Evolutionary conservation across 352 stramenopile genomes (phyloP).

Genomic region (Globisporangium lucens): DNA sequence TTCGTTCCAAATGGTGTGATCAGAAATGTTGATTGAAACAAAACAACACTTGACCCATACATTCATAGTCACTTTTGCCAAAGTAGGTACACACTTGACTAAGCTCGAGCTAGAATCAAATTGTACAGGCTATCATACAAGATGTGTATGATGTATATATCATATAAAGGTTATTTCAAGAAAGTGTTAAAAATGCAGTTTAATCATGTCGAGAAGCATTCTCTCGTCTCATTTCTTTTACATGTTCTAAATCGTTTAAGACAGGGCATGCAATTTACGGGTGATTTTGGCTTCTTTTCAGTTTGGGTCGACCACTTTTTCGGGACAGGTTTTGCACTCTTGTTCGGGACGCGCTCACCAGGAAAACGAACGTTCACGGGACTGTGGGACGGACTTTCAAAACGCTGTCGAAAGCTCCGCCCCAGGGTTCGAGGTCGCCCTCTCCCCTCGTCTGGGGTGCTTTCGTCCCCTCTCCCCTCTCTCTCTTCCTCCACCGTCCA

Average conservation of each 20-base stretch:
- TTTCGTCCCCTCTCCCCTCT: constrained; percentile 12
- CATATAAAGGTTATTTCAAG: too few species aligned
- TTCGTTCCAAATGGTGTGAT: background rate
- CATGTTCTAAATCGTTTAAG: background rate
- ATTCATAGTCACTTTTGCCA: too few species aligned
- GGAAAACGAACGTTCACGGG: constrained; percentile 1
- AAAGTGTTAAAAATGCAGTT: too few species aligned
- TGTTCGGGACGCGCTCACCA: constrained; percentile 1
- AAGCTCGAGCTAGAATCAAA: too few species aligned
- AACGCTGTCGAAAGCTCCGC: background rate
- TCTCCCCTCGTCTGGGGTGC: background rate
- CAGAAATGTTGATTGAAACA: background rate
- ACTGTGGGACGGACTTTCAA: constrained; percentile 12
- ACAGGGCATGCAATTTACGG: background rate
- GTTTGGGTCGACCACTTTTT: background rate
- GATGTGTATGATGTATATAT: too few species aligned
- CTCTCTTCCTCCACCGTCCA: constrained; percentile 20
- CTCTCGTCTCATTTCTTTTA: too few species aligned
- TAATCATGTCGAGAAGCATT: too few species aligned
- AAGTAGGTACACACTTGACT: too few species aligned
- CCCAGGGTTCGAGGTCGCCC: constrained; percentile 11
- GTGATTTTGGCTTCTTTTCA: background rate
- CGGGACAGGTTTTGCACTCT: background rate
- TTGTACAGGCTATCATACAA: too few species aligned
- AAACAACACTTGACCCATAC: too few species aligned